Base-by-base conservation (phyloP, 768 basidiomycete genomes). In the Pilatotrama ljubarskyi region DNA sequence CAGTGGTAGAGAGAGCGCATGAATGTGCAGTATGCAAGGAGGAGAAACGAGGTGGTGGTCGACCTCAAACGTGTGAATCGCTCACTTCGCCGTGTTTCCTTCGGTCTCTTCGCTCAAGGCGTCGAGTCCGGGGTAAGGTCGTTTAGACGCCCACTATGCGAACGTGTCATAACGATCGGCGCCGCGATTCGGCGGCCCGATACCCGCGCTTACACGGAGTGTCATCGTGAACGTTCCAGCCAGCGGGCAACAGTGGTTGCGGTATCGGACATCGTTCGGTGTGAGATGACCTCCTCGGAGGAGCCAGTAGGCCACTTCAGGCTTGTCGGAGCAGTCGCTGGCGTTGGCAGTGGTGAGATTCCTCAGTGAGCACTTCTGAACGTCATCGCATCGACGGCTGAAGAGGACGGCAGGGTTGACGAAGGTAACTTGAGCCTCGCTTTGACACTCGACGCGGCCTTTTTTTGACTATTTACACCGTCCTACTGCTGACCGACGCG, bases 271-370 rank as follows among this genome's bases (percentile, higher is more conserved):
- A n/a, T 32, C 29, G 7, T 15, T 36, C 29, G 9, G n/a, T 26
- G 14, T 37, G 9, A 17, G 24, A 36, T 46, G 14, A 61, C 62
- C 55, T 37, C 54, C 37, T 42, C 64, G 6, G 62, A 68, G 6
- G 62, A 68, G 42, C 37, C 50, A 14, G 59, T 70, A 10, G 63
- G 69, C 57, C 77, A 78, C 58, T 66, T 85, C 51, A 76, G 84
- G 55, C 68, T 85, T 37, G 82, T 80, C 40, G 85, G 85, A 15
- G 81, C 80, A 20, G 64, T 85, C 48, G 83, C 84, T 42, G 85
- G 85, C 46, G 75, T 84, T 48, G 85, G 84, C 24, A 87, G 85
- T 60, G 85, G 85, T 86, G 66, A 61, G 80, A 59, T n/a, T 8
- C 17, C 24, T 1, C 14, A 15, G 18, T n/a, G 22, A 32, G 15